Percentiles rank a stretch among this genome's conserved stretches.
These are phyloP conservation scores for Blastocystis sp. DNA, from an alignment of 352 stramenopile genomes.

Conservation along the genomic window DNA sequence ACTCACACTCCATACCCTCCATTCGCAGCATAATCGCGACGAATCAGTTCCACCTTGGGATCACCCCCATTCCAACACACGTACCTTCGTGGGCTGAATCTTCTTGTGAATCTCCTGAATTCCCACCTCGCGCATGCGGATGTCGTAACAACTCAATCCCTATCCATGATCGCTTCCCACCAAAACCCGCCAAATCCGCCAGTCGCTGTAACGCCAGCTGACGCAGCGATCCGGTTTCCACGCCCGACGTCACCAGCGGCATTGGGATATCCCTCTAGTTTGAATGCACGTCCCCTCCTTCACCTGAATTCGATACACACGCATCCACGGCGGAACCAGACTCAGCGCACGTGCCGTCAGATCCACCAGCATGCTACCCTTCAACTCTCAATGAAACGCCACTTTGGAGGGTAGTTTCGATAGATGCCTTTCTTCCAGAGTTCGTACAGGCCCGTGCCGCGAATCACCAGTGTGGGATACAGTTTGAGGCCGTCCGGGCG, in stretches of 20 bases:
- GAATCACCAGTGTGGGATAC: slow-evolving; percentile 92
- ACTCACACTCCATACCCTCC: slow-evolving; percentile 74
- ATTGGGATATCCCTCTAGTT: slow-evolving; percentile 87
- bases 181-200: slow-evolving; percentile 79
- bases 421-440: slow-evolving; percentile 93
- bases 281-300: neutral
- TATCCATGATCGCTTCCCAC: neutral
- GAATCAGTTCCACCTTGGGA: slow-evolving; percentile 87
- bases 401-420: slow-evolving; percentile 83
- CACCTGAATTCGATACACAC: slow-evolving; percentile 88
- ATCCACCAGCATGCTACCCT: slow-evolving; percentile 77
- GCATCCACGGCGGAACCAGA: slow-evolving; percentile 89
- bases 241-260: slow-evolving; percentile 89
- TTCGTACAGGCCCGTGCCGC: slow-evolving; percentile 91
- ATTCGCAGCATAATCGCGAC: slow-evolving; percentile 89
- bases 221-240: slow-evolving; percentile 90
- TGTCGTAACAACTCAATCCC: slow-evolving; percentile 86
- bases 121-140: slow-evolving; percentile 88
- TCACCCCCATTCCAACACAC: neutral
- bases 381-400: slow-evolving; percentile 73
- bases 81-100: slow-evolving; percentile 69
- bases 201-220: slow-evolving; percentile 87
- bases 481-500: slow-evolving; percentile 91
- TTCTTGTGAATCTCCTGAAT: slow-evolving; percentile 93
- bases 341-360: slow-evolving; percentile 87